Conservation (phyloP, 1,284 basidiomycete species). For the Porogramme epimiltina region DNA sequence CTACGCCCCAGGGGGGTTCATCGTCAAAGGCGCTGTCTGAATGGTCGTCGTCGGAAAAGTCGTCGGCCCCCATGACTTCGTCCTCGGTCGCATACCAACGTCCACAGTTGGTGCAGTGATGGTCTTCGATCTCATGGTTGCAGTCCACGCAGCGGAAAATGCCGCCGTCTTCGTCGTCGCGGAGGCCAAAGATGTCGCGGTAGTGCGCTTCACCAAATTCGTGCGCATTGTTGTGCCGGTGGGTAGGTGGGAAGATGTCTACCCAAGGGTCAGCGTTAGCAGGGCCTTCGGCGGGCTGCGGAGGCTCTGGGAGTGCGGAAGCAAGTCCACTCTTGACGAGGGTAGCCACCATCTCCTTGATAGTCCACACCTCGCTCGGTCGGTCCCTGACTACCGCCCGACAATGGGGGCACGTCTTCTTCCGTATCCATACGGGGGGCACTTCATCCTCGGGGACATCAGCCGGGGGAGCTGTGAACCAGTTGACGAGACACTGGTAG, state of each 20-base stretch:
- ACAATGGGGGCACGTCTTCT: conserved; percentile 78
- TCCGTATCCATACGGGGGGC: conserved; percentile 34
- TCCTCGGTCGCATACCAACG: conserved; percentile 57
- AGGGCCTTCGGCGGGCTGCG: conserved; percentile 10
- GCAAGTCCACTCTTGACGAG: conserved; percentile 56
- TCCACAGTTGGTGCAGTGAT: conserved; percentile 59
- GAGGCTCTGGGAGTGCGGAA: conserved; percentile 18
- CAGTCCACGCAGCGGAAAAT: conserved; percentile 75
- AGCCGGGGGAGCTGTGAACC: conserved; percentile 59
- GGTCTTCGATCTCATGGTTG: conserved; percentile 73
- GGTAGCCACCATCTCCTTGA: conserved; percentile 64
- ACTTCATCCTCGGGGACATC: conserved; percentile 18
- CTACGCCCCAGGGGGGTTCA: conserved; percentile 1
- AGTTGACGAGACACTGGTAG: conserved; percentile 67
- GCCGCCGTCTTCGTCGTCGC: conserved; percentile 69
- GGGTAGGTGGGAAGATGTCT: conserved; percentile 49
- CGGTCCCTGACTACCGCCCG: conserved; percentile 60
- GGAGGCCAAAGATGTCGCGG: conserved; percentile 54
- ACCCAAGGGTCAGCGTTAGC: conserved; percentile 53
- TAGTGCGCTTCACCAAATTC: too few relatives aligned
- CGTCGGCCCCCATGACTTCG: background rate
- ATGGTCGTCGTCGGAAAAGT: conserved; percentile 11
- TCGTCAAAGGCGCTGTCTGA: background rate
- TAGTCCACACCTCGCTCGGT: conserved; percentile 70
- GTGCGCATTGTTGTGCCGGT: conserved; percentile 12